Base-by-base conservation (phyloP, 768 basidiomycete species). In the Trametes cinnabarina region DNA sequence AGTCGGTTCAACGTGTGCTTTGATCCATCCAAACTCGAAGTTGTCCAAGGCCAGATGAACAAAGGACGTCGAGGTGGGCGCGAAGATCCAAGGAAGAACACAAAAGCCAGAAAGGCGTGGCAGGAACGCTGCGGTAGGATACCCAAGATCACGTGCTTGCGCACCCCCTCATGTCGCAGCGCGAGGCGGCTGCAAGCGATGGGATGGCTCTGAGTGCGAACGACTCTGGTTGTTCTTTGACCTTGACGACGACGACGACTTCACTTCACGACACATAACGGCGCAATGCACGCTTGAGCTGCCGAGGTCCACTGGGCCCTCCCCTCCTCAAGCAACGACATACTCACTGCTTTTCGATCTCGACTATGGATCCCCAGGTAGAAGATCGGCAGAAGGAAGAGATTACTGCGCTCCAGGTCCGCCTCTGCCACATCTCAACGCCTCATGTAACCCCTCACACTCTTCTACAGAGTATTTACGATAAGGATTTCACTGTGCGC, bases 281-380 rank as follows among this genome's bases (percentile, higher is more conserved):
- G 51, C 60, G 65, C 62, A 76, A 89, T 89, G 88, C 76, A 78
- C 71, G 82, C 84, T 85, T 90, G 87, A 90, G 84, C 74, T 78
- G 79, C 83, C 71, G 84, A 82, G 87, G 85, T 83, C 84, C 82
- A 70, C 69, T 71, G 76, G 83, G 77, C 79, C 82, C 81, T 85
- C 79, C 76, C 76, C 77, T 80, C 71, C 78, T 85, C 82, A 80
- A 79, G 77, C 74, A 79, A 52, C 67, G 75, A 73, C 65, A 71
- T 71, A 62, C 62, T 69, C 59, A 57, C 65, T 65, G 68, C 62
- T 63, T 61, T 64, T 64, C 65, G 67, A 65, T 65, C 60, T 59
- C 47, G 64, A 61, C 60, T 51, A 90, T 92, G 90, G 89, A 90
- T 74, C 81, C 84, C 60, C 78, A 81, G 53, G 52, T 60, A 58